Conservation (phyloP, 139 green algal species). For the Coccomyxa sp. region DNA sequence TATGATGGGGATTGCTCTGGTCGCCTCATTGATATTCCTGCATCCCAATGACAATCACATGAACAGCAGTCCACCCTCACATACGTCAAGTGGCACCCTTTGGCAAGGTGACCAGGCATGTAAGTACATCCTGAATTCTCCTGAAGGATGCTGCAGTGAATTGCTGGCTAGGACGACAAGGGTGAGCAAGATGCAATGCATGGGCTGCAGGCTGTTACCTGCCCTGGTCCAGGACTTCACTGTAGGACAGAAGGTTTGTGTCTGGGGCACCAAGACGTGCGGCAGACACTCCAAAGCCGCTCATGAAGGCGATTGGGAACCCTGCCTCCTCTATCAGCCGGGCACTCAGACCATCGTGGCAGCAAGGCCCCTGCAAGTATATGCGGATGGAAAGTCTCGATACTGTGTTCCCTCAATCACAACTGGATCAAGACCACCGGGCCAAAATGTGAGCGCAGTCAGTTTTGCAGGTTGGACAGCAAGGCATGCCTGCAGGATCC, state of each 20-base stretch:
- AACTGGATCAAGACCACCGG: neutral
- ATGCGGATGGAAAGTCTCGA: neutral
- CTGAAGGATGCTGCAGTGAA: too few relatives aligned
- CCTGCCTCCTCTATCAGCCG: conserved; percentile 74
- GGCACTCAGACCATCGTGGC: conserved; percentile 76
- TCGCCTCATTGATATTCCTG: conserved; percentile 70
- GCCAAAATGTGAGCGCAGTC: neutral
- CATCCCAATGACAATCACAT: neutral
- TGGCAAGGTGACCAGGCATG: neutral
- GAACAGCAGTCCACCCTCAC: neutral
- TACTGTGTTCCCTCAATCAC: neutral
- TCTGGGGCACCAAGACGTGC: conserved; percentile 73
- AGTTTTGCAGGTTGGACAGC: neutral
- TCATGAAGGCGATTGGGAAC: conserved; percentile 86
- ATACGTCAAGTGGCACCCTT: neutral
- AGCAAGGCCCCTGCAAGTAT: conserved; percentile 61
- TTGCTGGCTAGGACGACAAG: too few relatives aligned
- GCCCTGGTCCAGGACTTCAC: conserved; percentile 76
- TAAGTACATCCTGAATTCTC: neutral
- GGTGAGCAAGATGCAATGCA: too few relatives aligned
- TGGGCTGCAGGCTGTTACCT: neutral
- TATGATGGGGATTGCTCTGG: conserved; percentile 77
- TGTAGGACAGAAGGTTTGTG: conserved; percentile 77
- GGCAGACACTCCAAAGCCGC: conserved; percentile 76
- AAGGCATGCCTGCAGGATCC: neutral